phyloP scores from a whole-genome alignment of 108 stramenopile species.

The Craspedostauros australis region DNA sequence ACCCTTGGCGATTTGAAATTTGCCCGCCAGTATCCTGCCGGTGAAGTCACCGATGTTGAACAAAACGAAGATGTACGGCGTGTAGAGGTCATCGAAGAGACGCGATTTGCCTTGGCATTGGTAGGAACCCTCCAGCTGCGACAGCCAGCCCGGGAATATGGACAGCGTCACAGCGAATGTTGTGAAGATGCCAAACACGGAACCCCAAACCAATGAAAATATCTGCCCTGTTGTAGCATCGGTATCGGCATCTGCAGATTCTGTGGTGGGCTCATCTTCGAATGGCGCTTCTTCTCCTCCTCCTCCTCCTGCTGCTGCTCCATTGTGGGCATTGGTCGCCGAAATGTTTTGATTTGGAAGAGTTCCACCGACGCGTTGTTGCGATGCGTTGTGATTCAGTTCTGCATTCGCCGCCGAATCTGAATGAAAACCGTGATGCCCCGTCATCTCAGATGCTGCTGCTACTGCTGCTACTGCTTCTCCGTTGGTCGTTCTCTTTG shows the following conservation, averaged over 20 bases:
- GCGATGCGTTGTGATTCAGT: too few relatives aligned
- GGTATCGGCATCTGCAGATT: too few relatives aligned
- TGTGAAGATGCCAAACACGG: constrained; percentile 30
- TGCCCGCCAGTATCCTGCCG: constrained; percentile 26
- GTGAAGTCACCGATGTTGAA: constrained; percentile 49
- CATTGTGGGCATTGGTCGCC: too few relatives aligned
- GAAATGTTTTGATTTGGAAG: too few relatives aligned
- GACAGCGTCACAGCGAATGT: constrained; percentile 45
- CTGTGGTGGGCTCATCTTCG: not conserved
- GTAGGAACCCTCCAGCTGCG: constrained; percentile 24
- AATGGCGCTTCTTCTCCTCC: not conserved
- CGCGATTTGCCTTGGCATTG: constrained; percentile 29
- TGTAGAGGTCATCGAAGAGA: constrained; percentile 44
- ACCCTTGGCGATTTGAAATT: constrained; percentile 10
- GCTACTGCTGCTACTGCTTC: too few relatives aligned
- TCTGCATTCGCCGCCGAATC: too few relatives aligned
- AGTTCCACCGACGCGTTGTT: too few relatives aligned
- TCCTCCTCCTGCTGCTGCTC: not conserved
- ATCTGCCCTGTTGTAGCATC: too few relatives aligned
- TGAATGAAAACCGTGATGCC: too few relatives aligned
- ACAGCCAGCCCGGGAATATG: constrained; percentile 47
- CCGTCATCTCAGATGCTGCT: too few relatives aligned
- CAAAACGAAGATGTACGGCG: constrained; percentile 39
- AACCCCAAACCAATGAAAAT: too few relatives aligned
- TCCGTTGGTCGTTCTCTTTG: too few relatives aligned